A percentile compares a stretch with the other conserved stretches of the same genome.
Conservation (phyloP, 352 stramenopile species). For the Phytophthora hybrid region DNA sequence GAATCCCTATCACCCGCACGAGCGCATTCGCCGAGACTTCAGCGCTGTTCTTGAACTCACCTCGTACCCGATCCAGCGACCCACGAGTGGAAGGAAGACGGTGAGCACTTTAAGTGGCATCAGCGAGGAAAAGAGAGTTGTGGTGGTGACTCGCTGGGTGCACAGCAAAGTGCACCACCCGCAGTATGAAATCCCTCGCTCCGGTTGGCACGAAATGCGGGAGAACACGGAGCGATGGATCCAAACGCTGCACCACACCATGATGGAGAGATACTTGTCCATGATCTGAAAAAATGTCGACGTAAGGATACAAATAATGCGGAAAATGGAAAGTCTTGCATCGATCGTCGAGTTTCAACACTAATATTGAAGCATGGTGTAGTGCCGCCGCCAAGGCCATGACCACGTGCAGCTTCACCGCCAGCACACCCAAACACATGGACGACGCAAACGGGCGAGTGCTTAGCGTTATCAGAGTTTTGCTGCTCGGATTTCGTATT, state of each 20-base stretch:
- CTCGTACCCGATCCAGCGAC: slow-evolving; percentile 25
- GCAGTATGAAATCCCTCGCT: slow-evolving; percentile 30
- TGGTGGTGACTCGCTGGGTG: slow-evolving; percentile 45
- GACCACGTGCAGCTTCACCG: slow-evolving; percentile 33
- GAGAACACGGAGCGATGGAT: slow-evolving; percentile 42
- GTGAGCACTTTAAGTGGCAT: slow-evolving; percentile 13
- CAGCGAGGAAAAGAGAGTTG: slow-evolving; percentile 18
- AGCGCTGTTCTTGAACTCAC: slow-evolving; percentile 36
- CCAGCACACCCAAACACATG: slow-evolving; percentile 38
- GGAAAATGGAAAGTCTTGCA: no score
- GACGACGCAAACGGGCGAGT: no score
- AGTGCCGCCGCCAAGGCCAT: neutral
- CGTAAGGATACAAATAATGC: neutral
- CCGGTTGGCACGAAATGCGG: slow-evolving; percentile 37
- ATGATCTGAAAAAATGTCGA: slow-evolving; percentile 11
- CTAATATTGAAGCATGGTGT: no score
- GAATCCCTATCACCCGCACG: slow-evolving; percentile 45
- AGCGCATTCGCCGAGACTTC: slow-evolving; percentile 52
- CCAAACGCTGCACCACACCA: slow-evolving; percentile 33
- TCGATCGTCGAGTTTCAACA: neutral
- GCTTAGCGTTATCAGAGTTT: no score
- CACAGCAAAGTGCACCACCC: slow-evolving; percentile 38
- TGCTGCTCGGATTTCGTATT: no score
- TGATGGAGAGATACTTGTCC: slow-evolving; percentile 34
- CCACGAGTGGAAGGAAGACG: slow-evolving; percentile 8